A percentile compares a stretch with the other conserved stretches of the same genome.
Evolutionary conservation across 2,329 filamentous ascomycete genomes (phyloP).

Genomic region (Epichloe gansuensis): DNA sequence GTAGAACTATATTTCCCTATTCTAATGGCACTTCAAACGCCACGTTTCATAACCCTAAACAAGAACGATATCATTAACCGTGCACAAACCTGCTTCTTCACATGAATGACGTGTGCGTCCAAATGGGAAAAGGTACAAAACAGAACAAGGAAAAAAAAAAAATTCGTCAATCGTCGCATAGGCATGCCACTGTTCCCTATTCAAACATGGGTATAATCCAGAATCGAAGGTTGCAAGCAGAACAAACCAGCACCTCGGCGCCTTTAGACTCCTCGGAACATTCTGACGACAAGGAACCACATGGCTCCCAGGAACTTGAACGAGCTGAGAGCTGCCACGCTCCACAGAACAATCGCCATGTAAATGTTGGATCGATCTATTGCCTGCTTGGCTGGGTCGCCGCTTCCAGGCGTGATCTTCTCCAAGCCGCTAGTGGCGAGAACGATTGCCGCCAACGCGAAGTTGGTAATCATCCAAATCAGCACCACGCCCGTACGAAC

Average conservation of each 20-base stretch:
- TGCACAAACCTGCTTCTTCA: neutral
- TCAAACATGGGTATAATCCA: constrained; percentile 10
- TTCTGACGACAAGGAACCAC: constrained; percentile 83
- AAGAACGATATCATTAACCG: neutral
- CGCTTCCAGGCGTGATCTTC: constrained; percentile 37
- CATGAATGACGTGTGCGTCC: neutral
- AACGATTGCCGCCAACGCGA: constrained; percentile 75
- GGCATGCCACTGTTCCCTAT: neutral
- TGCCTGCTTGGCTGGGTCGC: constrained; percentile 26
- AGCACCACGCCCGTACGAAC: constrained; percentile 87
- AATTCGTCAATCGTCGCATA: neutral
- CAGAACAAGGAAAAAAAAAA: neutral
- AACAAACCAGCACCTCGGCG: neutral
- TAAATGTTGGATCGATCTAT: constrained; percentile 61
- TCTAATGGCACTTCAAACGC: neutral
- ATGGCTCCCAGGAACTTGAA: constrained; percentile 81
- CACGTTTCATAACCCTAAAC: neutral
- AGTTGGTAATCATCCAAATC: constrained; percentile 93
- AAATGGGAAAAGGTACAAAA: neutral
- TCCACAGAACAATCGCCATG: constrained; percentile 78
- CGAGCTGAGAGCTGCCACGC: constrained; percentile 67
- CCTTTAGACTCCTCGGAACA: constrained; percentile 59
- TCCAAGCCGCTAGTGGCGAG: constrained; percentile 76
- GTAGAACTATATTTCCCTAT: neutral
- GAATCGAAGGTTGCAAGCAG: constrained; percentile 2